Evolutionary conservation across 2,329 filamentous ascomycete genomes (phyloP), one percentile per base, ranked within the genome.

Genomic region (Colletotrichum sp.): DNA sequence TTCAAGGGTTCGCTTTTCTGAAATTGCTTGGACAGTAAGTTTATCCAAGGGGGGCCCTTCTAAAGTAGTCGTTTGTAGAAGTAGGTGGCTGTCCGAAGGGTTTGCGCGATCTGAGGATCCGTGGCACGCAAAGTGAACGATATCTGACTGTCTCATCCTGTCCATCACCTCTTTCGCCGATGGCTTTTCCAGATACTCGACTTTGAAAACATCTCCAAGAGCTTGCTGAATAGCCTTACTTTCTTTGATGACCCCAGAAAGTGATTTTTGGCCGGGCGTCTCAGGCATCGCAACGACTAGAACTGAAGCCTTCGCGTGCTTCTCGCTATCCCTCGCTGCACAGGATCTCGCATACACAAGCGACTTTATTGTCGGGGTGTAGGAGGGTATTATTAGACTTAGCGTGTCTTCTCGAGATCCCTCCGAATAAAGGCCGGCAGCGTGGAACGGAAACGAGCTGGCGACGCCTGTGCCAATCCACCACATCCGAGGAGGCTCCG

Each of bases 381-480:
- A 44, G 19, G 39, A 44, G 8, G 39, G 39, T 2, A 44, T 1
- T 19, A 8, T 44, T n/a, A 44, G 39, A 44, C 39, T 44, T n/a
- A 44, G 39, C 39, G 39, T n/a, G 2, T 44, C 16, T 44, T 44
- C 39, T 44, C 16, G 0, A 19, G 19, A 44, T 44, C 16, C 39
- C 0, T 44, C 39, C 39, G 39, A n/a, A 44, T 44, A 44, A 1
- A 44, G 39, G 80, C 76, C 75, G 1, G 76, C 78, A 25, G 55
- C 55, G 27, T 59, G 55, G 55, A 59, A 59, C 1, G 27, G 55
- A 59, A 59, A 59, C 55, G 55, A 59, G 22, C 55, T 25, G 13
- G 27, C 55, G 55, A 59, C n/a, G 55, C 55, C 55, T 59, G 55
- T 59, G 55, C 27, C 55, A 59, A 59, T 22, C 55, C 55, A 59